Conservation (phyloP, 2,329 filamentous ascomycete genomes). For the Cladophialophora psammophila region DNA sequence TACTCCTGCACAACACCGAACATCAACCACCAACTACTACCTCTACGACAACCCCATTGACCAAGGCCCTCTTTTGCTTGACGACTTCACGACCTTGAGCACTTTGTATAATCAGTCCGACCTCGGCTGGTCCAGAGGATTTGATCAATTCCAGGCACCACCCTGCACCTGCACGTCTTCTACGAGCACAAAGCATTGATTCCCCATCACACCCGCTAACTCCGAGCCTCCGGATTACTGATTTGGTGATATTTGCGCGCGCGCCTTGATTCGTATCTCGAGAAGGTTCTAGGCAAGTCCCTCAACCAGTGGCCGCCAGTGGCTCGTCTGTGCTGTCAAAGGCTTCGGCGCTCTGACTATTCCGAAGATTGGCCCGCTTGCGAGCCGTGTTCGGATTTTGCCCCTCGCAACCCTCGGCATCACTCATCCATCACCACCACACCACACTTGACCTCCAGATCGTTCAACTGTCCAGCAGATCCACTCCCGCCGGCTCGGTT, state of each 20-base stretch:
- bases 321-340: not conserved
- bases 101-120: constrained; percentile 15
- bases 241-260: constrained; percentile 2
- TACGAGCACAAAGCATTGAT: not conserved
- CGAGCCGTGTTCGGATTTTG: not conserved
- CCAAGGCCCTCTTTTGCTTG: constrained; percentile 2
- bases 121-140: constrained; percentile 12
- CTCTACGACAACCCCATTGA: not conserved
- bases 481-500: constrained; percentile 23
- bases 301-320: not conserved
- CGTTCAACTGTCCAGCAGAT: constrained; percentile 1
- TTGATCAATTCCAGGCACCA: not conserved
- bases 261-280: not conserved
- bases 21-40: constrained; percentile 1
- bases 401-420: not conserved
- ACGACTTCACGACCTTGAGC: not conserved
- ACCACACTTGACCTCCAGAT: constrained; percentile 3
- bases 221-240: constrained; percentile 20
- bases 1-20: constrained; percentile 1
- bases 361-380: constrained; percentile 24
- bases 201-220: constrained; percentile 5
- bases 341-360: constrained; percentile 19
- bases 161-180: not conserved
- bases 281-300: not conserved
- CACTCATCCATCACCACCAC: not conserved